phyloP scores from a whole-genome alignment of 1,284 basidiomycete species.

The Pascua sp. region DNA sequence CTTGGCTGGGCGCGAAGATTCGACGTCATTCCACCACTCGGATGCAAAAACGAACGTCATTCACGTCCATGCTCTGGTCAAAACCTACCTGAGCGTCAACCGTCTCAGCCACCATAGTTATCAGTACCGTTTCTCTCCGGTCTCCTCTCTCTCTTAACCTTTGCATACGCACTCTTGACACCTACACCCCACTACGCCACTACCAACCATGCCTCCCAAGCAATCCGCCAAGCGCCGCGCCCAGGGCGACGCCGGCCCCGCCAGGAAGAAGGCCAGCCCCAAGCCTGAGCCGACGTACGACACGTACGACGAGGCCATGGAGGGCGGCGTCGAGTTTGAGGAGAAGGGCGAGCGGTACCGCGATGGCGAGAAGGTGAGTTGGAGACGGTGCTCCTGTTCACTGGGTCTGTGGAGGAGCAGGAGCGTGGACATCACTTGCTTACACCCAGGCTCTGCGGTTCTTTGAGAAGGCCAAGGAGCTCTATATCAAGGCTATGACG shows the following conservation, averaged over 20 bases:
- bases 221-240: slow-evolving; percentile 7
- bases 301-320: slow-evolving; percentile 48
- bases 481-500: slow-evolving; percentile 43
- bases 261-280: slow-evolving; percentile 31
- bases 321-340: slow-evolving; percentile 48
- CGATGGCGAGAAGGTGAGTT: slow-evolving; percentile 46
- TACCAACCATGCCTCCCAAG: background rate
- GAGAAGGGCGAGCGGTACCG: slow-evolving; percentile 50
- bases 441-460: slow-evolving; percentile 39
- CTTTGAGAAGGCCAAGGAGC: slow-evolving; percentile 44
- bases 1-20: no score
- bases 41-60: no score
- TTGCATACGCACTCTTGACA: background rate
- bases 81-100: no score
- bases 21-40: no score
- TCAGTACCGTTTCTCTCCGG: background rate
- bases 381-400: background rate
- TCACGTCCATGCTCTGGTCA: no score
- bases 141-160: background rate
- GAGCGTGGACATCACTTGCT: slow-evolving; percentile 1
- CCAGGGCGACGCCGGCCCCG: slow-evolving; percentile 13
- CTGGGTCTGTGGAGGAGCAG: background rate
- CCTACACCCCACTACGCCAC: slow-evolving; percentile 3
- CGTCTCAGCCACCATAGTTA: no score
- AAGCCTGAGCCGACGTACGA: slow-evolving; percentile 42